Evolutionary conservation across 371 early-diverging fungal species (phyloP).

Genomic region (Mucor piriformis): DNA sequence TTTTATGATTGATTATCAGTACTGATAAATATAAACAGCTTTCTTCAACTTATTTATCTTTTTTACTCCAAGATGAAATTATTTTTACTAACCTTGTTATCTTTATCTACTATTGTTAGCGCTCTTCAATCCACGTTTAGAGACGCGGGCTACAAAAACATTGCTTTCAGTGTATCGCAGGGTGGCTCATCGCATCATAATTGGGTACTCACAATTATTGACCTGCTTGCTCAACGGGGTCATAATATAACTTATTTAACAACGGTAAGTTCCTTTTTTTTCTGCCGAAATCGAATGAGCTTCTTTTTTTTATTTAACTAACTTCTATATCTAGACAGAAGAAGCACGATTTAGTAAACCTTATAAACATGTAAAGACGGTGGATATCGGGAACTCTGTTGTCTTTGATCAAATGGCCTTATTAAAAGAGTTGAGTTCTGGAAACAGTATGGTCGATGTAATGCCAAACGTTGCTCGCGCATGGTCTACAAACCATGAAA

Average conservation of each 20-base stretch:
- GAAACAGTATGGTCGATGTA: not conserved
- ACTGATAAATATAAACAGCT: too few species aligned
- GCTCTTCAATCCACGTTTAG: too few species aligned
- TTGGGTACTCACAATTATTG: too few species aligned
- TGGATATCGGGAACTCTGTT: not conserved
- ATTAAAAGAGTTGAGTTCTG: not conserved
- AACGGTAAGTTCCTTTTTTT: conserved; percentile 6
- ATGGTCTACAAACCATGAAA: not conserved
- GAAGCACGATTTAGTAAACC: conserved; percentile 7
- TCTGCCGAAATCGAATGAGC: not conserved
- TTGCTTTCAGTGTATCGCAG: too few species aligned
- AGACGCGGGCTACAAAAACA: too few species aligned
- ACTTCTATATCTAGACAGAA: not conserved
- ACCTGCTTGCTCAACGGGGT: not conserved
- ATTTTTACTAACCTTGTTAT: too few species aligned
- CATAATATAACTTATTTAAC: conserved; percentile 12
- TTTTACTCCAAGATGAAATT: too few species aligned
- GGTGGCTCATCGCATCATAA: too few species aligned
- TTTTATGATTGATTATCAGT: too few species aligned
- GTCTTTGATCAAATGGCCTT: not conserved
- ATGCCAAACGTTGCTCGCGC: not conserved
- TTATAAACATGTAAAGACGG: conserved; percentile 10
- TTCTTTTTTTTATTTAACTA: too few species aligned
- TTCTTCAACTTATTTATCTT: too few species aligned
- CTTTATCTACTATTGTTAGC: too few species aligned